These are phyloP conservation scores for Ceratocystis cubensis DNA, from an alignment of 2,329 filamentous ascomycete species.

Conservation along the genomic window DNA sequence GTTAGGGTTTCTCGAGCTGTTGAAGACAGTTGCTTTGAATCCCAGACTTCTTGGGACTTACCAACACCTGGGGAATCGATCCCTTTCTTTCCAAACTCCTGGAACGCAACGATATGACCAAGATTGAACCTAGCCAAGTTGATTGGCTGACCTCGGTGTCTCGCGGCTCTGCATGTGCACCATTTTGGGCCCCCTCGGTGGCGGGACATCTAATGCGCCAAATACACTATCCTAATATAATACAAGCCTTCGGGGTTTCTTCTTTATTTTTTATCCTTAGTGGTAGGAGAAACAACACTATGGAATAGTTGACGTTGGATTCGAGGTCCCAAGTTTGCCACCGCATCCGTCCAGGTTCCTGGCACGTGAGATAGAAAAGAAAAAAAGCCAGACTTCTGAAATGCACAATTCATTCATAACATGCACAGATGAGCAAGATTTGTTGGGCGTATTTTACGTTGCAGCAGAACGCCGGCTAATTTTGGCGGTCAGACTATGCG, in stretches of 20 bases:
- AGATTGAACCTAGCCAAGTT: slow-evolving; percentile 39
- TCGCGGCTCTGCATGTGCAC: not conserved
- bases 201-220: not conserved
- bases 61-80: slow-evolving; percentile 90
- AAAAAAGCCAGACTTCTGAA: not conserved
- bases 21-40: slow-evolving; percentile 44
- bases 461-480: too few relatives aligned
- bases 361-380: not conserved
- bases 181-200: not conserved
- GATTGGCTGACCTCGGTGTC: slow-evolving; percentile 31
- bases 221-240: not conserved
- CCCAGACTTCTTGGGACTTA: slow-evolving; percentile 88
- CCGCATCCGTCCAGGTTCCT: not conserved
- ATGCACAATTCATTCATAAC: not conserved
- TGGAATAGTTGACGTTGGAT: not conserved
- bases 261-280: not conserved
- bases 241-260: slow-evolving; percentile 1
- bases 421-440: too few relatives aligned
- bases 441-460: too few relatives aligned
- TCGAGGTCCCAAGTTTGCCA: not conserved
- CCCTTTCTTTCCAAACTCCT: slow-evolving; percentile 82
- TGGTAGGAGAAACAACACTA: not conserved
- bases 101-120: slow-evolving; percentile 94
- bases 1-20: slow-evolving; percentile 60
- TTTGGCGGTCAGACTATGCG: too few relatives aligned